These are phyloP conservation scores for Agrocybe pediades DNA, from an alignment of 768 basidiomycete genomes.

Conservation along the genomic window DNA sequence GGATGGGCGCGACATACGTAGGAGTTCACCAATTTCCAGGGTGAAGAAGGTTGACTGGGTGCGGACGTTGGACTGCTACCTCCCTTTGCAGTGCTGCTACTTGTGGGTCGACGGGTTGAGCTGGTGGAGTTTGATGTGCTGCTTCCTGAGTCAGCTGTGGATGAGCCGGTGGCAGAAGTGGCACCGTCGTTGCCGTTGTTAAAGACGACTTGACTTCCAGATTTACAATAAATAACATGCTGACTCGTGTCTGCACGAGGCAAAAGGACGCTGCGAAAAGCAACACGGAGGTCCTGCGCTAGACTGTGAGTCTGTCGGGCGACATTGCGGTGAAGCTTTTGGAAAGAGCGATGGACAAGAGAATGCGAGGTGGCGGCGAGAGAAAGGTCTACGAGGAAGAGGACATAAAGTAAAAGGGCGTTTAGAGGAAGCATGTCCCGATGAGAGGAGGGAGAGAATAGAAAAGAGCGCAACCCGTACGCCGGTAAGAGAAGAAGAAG, in stretches of 20 bases:
- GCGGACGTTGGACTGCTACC: conserved; percentile 22
- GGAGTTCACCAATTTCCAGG: conserved; percentile 60
- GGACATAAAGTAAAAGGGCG: conserved; percentile 17
- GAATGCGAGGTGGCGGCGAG: conserved; percentile 25
- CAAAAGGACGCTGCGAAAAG: conserved; percentile 56
- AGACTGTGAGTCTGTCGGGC: conserved; percentile 59
- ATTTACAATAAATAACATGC: conserved; percentile 47
- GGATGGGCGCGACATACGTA: conserved; percentile 45
- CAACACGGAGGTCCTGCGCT: conserved; percentile 69
- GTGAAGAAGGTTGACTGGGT: conserved; percentile 36
- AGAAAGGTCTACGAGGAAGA: conserved; percentile 37
- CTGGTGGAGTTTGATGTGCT: conserved; percentile 12
- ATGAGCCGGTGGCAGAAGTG: conserved; percentile 20
- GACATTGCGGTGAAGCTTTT: conserved; percentile 55
- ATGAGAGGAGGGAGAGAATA: neutral
- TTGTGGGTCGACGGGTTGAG: conserved; percentile 9
- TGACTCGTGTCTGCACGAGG: conserved; percentile 33
- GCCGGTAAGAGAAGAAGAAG: neutral
- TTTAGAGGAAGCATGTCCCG: neutral
- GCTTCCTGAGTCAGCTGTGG: conserved; percentile 21
- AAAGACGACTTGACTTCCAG: conserved; percentile 30
- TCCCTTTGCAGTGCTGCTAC: conserved; percentile 8
- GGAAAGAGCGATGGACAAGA: conserved; percentile 43
- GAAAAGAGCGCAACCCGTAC: neutral
- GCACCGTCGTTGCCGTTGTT: conserved; percentile 15